Evolutionary conservation across 1,284 basidiomycete species (phyloP).

Genomic region (Rhodotorula sp.): DNA sequence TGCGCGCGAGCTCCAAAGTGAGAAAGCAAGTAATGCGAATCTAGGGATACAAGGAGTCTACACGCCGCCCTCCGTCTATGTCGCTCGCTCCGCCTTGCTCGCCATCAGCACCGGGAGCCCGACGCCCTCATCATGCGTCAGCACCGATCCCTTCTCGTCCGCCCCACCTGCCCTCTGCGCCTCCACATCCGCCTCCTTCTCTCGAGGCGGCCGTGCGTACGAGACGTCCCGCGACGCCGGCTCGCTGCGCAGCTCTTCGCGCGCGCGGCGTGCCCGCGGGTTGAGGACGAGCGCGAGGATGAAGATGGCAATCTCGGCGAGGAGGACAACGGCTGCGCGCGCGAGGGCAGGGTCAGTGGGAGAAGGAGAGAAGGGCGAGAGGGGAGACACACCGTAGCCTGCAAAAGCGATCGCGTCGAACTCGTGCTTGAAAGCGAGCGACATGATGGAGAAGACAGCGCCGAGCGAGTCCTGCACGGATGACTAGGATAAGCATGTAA

Average conservation of each 20-base stretch:
- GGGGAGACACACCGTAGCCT: constrained; percentile 20
- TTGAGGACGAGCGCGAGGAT: constrained; percentile 23
- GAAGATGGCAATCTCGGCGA: constrained; percentile 19
- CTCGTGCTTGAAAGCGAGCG: constrained; percentile 26
- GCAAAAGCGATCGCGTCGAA: constrained; percentile 29
- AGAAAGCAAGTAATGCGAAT: not conserved
- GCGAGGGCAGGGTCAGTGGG: not conserved
- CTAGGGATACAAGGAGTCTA: not conserved
- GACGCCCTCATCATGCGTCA: not conserved
- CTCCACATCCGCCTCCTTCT: not conserved
- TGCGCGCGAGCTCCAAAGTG: no score
- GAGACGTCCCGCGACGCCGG: not conserved
- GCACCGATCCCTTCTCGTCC: not conserved
- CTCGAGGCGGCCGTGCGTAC: not conserved
- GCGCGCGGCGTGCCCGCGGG: constrained; percentile 8
- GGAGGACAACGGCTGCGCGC: constrained; percentile 17
- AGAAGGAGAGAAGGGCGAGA: no score
- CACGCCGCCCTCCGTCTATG: not conserved
- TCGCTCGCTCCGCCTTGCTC: not conserved
- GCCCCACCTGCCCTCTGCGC: not conserved
- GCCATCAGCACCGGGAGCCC: not conserved
- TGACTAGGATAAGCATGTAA: not conserved
- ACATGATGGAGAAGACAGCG: constrained; percentile 33
- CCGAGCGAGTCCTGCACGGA: constrained; percentile 21
- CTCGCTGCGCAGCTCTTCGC: not conserved